Conservation (phyloP, 495 filamentous ascomycete species). For the Penicillium bialowiezense region DNA sequence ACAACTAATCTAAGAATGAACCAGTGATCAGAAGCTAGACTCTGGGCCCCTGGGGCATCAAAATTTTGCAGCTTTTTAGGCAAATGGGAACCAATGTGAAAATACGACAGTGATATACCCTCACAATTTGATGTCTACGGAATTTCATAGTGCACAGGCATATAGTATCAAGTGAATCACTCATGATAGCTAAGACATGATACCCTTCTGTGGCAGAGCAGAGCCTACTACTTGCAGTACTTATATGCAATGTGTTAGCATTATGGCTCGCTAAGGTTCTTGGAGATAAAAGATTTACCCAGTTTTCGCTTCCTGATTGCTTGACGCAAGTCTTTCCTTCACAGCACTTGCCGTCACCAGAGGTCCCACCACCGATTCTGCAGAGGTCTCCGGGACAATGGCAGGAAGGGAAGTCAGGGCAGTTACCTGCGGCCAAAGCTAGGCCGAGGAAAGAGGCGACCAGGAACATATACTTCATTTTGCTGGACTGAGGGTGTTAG, state of each 20-base stretch:
- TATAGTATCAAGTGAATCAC: too few relatives aligned
- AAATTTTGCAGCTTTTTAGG: too few relatives aligned
- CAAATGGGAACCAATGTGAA: too few relatives aligned
- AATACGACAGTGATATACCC: too few relatives aligned
- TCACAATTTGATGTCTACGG: too few relatives aligned
- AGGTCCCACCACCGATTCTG: constrained; percentile 6
- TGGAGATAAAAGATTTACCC: constrained; percentile 2
- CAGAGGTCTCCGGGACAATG: constrained; percentile 12
- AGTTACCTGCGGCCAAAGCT: constrained; percentile 8
- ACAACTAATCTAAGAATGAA: too few relatives aligned
- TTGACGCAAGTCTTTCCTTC: constrained; percentile 6
- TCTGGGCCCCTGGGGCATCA: too few relatives aligned
- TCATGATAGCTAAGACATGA: background rate
- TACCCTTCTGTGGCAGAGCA: background rate
- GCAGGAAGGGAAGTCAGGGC: constrained; percentile 9
- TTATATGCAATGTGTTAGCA: background rate
- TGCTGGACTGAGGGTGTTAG: constrained; percentile 4
- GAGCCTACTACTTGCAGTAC: background rate
- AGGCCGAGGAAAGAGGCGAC: constrained; percentile 9
- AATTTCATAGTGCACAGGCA: too few relatives aligned
- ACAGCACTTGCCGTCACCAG: constrained; percentile 12
- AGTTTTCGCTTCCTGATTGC: constrained; percentile 10
- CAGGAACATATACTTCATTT: constrained; percentile 14
- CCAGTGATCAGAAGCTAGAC: too few relatives aligned
- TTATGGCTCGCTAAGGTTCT: background rate